Percentiles rank a stretch among this genome's conserved stretches.
Evolutionary conservation across 202 grass and related monocot genomes (phyloP).

Genomic region (Brachypodium distachyon): DNA sequence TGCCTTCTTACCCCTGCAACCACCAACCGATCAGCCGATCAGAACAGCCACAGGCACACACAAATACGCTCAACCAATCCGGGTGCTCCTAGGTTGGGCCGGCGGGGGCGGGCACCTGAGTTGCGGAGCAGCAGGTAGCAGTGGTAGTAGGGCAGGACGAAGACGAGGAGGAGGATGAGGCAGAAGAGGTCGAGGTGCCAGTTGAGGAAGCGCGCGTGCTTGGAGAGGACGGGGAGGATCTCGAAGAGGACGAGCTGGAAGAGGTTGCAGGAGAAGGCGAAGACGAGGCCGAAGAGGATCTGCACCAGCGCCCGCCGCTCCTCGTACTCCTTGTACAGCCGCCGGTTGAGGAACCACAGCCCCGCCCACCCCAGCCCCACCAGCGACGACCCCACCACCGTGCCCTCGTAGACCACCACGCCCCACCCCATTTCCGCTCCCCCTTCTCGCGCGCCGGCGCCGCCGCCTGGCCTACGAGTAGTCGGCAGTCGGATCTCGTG

Average conservation of each 20-base stretch:
- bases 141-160: constrained; percentile 92
- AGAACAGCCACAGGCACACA: neutral
- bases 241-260: constrained; percentile 98
- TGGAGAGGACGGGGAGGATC: constrained; percentile 95
- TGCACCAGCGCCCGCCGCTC: constrained; percentile 92
- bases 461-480: neutral
- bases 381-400: constrained; percentile 64
- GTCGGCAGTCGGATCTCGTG: constrained; percentile 26
- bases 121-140: constrained; percentile 89
- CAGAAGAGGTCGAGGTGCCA: constrained; percentile 98
- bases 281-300: constrained; percentile 99
- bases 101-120: constrained; percentile 31
- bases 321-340: constrained; percentile 99
- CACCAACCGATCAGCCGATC: constrained; percentile 22
- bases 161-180: constrained; percentile 88
- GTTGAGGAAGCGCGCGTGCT: constrained; percentile 89
- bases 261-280: constrained; percentile 99
- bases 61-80: neutral
- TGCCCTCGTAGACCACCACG: constrained; percentile 60
- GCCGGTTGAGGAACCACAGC: constrained; percentile 93
- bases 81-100: too few relatives aligned
- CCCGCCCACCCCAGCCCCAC: constrained; percentile 83
- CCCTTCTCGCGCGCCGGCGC: neutral
- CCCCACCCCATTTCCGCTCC: constrained; percentile 46
- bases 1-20: constrained; percentile 75